Percentiles rank a stretch among this genome's conserved stretches.
Evolutionary conservation across 371 early-diverging fungal species (phyloP).

Genomic region (Syncephalastrum contaminatum): DNA sequence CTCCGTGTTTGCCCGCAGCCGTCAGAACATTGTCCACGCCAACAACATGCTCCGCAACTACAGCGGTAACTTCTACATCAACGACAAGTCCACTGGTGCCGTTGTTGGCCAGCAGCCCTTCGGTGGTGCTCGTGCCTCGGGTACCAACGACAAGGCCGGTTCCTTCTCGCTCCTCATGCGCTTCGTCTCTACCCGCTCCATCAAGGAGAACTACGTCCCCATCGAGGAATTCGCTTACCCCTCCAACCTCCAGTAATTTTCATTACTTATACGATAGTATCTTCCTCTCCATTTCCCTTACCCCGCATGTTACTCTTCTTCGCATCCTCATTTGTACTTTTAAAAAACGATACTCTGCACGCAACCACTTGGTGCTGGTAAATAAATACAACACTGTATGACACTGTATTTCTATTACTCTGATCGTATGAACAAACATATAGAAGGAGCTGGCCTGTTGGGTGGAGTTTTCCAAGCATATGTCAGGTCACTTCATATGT

Average conservation of each 20-base stretch:
- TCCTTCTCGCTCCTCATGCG: conserved; percentile 60
- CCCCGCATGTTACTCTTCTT: too few species aligned
- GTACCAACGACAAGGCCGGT: conserved; percentile 99
- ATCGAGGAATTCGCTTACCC: conserved; percentile 81
- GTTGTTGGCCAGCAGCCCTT: conserved; percentile 98
- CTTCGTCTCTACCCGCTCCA: conserved; percentile 92
- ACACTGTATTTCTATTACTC: too few species aligned
- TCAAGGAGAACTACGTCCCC: conserved; percentile 95
- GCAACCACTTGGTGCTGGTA: too few species aligned
- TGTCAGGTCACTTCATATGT: too few species aligned
- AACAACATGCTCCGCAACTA: conserved; percentile 81
- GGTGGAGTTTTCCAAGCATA: too few species aligned
- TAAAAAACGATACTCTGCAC: too few species aligned
- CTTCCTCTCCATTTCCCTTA: too few species aligned
- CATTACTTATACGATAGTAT: too few species aligned
- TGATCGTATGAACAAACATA: too few species aligned
- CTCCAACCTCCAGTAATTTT: conserved; percentile 58
- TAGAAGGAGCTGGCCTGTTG: too few species aligned
- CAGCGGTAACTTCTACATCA: conserved; percentile 98
- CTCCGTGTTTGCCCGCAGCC: conserved; percentile 86
- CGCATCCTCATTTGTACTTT: too few species aligned
- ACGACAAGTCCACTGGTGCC: conserved; percentile 98
- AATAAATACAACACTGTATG: too few species aligned
- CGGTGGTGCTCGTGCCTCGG: conserved; percentile 93
- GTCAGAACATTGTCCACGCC: conserved; percentile 73